Evolutionary conservation across 164 flowering plant species (phyloP), one percentile per base, ranked within the genome.

Genomic region (Kalanchoe fedtschenkoi): DNA sequence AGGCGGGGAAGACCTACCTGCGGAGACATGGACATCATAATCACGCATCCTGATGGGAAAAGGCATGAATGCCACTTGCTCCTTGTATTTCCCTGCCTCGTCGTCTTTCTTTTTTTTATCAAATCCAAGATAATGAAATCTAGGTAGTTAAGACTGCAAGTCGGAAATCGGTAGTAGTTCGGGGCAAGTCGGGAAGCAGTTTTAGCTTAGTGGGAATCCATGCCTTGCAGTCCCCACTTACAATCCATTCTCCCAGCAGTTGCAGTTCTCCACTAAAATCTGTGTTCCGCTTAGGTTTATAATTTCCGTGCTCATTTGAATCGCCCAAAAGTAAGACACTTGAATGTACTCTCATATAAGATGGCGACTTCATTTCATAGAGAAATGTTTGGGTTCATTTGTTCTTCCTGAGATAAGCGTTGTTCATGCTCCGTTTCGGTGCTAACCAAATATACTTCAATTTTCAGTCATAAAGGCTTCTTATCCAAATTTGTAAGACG

Each of bases 1-100:
- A 82, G 97, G 70, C 99, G 97, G 58, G 99, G 99, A 61, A 93
- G 88, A 75, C 77, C 96, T 71, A 70, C 97, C 16, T 93, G 99
- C 75, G 99, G 99, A 66, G 99, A 93, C 71, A 17, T 93, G 76
- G 99, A 93, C 64, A 74, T 93, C 65, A 69, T 93, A 63, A 78
- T 93, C 66, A 93, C 95, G 17, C 99, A 93, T 74, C 96, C 92
- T 62, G 99, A 93, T 81, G 95, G 96, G 34, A 76, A 76, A 67
- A 93, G 99, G 99, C 88, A 53, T 19, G 37, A 44, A 44, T 19
- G 29, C 38, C 4, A 15, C 21, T 38, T n/a, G n/a, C n/a, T n/a
- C 14, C 16, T 41, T 38, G 30, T 24, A 17, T 39, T 13, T 24
- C 4, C 15, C 26, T 34, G 47, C 29, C 24, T 33, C 16, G 17